Conservation (phyloP, 2,329 filamentous ascomycete genomes). For the Sarocladiaceae sp. region DNA sequence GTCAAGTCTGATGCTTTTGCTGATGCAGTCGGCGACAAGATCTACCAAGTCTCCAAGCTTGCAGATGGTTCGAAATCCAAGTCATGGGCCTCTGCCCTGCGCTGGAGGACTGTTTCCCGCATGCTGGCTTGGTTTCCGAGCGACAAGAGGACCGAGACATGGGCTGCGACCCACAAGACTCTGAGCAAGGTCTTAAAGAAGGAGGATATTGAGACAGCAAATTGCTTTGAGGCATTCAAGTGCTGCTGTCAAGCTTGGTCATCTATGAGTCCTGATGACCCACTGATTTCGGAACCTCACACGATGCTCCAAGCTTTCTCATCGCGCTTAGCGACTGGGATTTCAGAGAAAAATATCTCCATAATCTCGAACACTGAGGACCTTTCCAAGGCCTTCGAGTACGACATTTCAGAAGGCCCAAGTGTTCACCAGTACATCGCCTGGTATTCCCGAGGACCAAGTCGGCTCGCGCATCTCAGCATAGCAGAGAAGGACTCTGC, state of each 20-base stretch:
- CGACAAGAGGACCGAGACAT: conserved; percentile 26
- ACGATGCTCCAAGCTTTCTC: conserved; percentile 29
- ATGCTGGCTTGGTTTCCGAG: conserved; percentile 29
- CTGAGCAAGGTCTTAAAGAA: conserved; percentile 28
- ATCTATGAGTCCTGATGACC: conserved; percentile 31
- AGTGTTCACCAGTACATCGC: conserved; percentile 27
- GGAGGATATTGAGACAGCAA: conserved; percentile 25
- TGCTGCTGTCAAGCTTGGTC: conserved; percentile 35
- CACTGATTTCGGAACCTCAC: conserved; percentile 23
- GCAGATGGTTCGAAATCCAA: conserved; percentile 24
- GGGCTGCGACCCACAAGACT: conserved; percentile 27
- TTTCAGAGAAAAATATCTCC: conserved; percentile 13
- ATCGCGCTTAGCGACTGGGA: conserved; percentile 25
- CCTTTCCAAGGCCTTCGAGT: conserved; percentile 2
- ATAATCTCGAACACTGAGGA: not conserved
- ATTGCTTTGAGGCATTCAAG: conserved; percentile 37
- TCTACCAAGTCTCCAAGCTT: conserved; percentile 31
- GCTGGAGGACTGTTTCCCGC: conserved; percentile 35
- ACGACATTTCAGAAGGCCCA: conserved; percentile 21
- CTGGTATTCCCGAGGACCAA: conserved; percentile 29
- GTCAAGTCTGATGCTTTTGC: conserved; percentile 36
- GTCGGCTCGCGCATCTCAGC: conserved; percentile 25
- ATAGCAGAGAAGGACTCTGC: conserved; percentile 20
- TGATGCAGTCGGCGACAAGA: conserved; percentile 34
- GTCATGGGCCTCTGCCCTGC: conserved; percentile 26